A percentile compares a stretch with the other conserved stretches of the same genome.
phyloP scores from a whole-genome alignment of 495 filamentous ascomycete species.

The Terfezia boudieri region DNA sequence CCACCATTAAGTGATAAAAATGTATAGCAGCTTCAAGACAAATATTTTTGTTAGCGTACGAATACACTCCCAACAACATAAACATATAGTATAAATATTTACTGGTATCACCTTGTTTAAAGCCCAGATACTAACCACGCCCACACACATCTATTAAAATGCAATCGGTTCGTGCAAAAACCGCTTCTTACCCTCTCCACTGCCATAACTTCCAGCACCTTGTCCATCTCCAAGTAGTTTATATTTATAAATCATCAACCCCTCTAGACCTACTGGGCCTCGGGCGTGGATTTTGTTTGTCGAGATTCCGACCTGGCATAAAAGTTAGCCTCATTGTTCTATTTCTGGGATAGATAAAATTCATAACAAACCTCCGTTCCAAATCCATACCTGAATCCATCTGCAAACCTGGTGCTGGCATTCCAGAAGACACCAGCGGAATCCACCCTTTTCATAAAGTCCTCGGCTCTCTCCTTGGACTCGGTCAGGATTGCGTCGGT shows the following conservation, averaged over 20 bases:
- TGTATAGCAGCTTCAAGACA: too few species aligned
- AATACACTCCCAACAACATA: too few species aligned
- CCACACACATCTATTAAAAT: not conserved
- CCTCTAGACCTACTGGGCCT: conserved; percentile 83
- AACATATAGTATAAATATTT: too few species aligned
- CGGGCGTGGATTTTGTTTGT: conserved; percentile 96
- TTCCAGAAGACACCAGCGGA: conserved; percentile 95
- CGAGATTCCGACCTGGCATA: conserved; percentile 50
- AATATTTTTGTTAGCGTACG: too few species aligned
- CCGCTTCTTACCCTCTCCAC: conserved; percentile 10
- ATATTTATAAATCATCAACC: conserved; percentile 94
- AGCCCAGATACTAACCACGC: not conserved
- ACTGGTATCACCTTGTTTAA: too few species aligned
- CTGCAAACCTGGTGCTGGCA: conserved; percentile 76
- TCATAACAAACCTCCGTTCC: conserved; percentile 47
- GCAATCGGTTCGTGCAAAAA: conserved; percentile 16
- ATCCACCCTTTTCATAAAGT: conserved; percentile 67
- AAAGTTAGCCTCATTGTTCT: not conserved
- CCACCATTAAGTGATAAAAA: too few species aligned
- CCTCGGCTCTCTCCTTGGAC: conserved; percentile 38
- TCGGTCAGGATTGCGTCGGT: conserved; percentile 77
- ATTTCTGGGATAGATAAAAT: not conserved
- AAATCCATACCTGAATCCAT: conserved; percentile 93
- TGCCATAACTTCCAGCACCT: conserved; percentile 18
- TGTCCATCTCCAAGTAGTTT: conserved; percentile 64